Conservation (phyloP, 2,329 filamentous ascomycete species). For the Geosmithia flava region DNA sequence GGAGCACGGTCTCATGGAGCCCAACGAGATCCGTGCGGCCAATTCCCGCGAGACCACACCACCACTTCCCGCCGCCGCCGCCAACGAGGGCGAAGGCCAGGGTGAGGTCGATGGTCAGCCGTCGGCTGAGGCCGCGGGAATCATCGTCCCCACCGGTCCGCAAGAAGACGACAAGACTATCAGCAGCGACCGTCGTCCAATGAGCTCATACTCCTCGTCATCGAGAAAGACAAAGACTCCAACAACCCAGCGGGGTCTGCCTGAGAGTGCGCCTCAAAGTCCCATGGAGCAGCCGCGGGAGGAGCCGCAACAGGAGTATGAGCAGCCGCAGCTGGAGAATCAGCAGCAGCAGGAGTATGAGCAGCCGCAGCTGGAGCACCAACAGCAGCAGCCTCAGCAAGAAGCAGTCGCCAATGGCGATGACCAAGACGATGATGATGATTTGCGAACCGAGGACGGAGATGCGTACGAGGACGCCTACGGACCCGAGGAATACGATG, state of each 20-base stretch:
- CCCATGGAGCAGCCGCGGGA: no score
- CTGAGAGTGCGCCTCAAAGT: neutral
- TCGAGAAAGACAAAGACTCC: neutral
- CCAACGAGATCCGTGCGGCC: slow-evolving; percentile 7
- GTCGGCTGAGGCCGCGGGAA: neutral
- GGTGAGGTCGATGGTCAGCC: neutral
- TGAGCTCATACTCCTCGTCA: neutral
- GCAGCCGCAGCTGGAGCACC: neutral
- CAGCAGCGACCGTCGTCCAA: neutral
- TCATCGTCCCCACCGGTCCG: neutral
- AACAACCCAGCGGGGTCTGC: neutral
- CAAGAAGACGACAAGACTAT: neutral
- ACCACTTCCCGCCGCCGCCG: slow-evolving; percentile 3
- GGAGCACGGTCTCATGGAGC: slow-evolving; percentile 15
- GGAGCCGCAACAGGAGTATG: neutral
- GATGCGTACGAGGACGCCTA: neutral
- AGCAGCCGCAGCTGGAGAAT: neutral
- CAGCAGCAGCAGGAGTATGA: neutral
- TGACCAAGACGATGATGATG: slow-evolving; percentile 17
- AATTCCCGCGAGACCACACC: slow-evolving; percentile 7
- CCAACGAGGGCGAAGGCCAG: slow-evolving; percentile 1
- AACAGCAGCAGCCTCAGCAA: neutral
- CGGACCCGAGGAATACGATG: slow-evolving; percentile 1
- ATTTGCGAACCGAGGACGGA: slow-evolving; percentile 25
- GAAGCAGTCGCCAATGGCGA: neutral